These are phyloP conservation scores for Euphorbia pulcherrima DNA, from an alignment of 345 rosid genomes.

Conservation along the genomic window DNA sequence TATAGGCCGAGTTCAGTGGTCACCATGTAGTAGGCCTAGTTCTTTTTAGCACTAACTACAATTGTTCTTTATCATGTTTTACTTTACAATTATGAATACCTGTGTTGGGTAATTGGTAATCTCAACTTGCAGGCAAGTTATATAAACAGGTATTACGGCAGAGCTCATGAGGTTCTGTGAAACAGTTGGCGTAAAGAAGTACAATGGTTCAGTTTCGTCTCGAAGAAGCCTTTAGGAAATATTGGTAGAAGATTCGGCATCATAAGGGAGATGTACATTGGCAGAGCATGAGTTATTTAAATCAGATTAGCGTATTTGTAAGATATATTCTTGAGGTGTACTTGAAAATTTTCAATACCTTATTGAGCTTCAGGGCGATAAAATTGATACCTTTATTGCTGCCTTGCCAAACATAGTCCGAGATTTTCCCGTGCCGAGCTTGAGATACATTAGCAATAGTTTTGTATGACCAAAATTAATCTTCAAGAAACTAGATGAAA, in stretches of 20 bases:
- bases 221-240: neutral
- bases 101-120: neutral
- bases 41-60: neutral
- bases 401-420: no score
- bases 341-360: no score
- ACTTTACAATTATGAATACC: neutral
- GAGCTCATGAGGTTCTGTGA: conserved; percentile 75
- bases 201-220: neutral
- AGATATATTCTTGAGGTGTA: no score
- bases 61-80: neutral
- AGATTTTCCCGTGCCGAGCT: neutral
- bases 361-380: no score
- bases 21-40: no score
- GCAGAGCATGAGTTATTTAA: neutral
- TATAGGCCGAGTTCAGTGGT: no score
- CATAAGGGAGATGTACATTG: neutral
- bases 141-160: conserved; percentile 87
- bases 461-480: neutral
- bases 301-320: neutral
- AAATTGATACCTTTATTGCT: no score
- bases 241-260: neutral
- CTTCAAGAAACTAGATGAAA: neutral
- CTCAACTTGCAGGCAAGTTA: conserved; percentile 56
- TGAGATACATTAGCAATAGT: neutral
- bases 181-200: neutral